Base-by-base conservation (phyloP, 352 stramenopile genomes). In the Phytopythium chamaehyphon region DNA sequence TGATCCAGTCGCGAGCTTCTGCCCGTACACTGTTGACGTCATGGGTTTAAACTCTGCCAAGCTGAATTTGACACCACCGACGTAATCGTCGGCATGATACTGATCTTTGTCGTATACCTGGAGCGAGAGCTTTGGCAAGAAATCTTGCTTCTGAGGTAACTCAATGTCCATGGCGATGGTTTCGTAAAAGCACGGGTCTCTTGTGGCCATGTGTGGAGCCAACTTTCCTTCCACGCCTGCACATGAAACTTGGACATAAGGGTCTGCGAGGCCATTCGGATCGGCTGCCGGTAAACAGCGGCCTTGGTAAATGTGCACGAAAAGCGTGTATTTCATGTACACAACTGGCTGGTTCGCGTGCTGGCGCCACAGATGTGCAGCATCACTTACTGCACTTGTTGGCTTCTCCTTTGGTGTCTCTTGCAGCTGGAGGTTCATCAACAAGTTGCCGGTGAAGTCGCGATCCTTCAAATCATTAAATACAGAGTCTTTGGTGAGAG, bases 201-300 rank as follows among this genome's bases (percentile, higher is more conserved):
- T 70, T 2, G 86, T 96, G 45, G 66, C 73, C 51, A 75, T 72
- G 1, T 73, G 68, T 23, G 64, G 86, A 40, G 65, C 77, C 16
- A 86, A 76, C 44, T 90, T 73, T 7, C 69, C 61, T 38, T 90
- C 73, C 16, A 76, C 62, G n/a, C 86, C 83, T 15, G 74, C 81
- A 39, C 86, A 95, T n/a, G 66, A 73, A n/a, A 92, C 67, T 47
- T 91, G 90, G 18, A 95, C 73, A 60, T 93, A 95, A 3, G 86
- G 82, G 33, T 95, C 83, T 16, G 93, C 48, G 0, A 88, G 50
- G 8, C 86, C 83, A 28, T 92, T 89, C 31, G 71, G 64, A 40
- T 95, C 86, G 2, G 75, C 69, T n/a, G 83, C 66, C 8, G 86
- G 83, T 6, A 95, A 61, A 24, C 64, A 75, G 31, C 76, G 73